Evolutionary conservation across 2,329 filamentous ascomycete genomes (phyloP), one percentile per base, ranked within the genome.

Genomic region (Cladosporium sp.): DNA sequence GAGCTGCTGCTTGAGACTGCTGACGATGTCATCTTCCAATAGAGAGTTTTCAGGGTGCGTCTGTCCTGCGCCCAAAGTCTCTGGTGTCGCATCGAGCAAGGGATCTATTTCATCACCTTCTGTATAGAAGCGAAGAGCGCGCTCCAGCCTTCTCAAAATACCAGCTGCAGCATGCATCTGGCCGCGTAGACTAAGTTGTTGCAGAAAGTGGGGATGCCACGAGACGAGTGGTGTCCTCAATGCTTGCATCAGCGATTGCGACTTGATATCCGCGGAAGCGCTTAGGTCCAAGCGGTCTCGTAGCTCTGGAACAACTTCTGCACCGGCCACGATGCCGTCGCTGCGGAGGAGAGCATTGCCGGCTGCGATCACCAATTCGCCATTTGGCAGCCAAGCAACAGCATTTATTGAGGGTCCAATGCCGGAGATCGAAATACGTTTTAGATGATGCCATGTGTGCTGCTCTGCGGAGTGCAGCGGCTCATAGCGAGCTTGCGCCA

Each of bases 281-380:
- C 30, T 34, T 18, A 65, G 8, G 13, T 65, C 64, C 16, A 65
- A 34, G 8, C 58, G 64, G 26, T 65, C 57, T 18, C 64, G 64
- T 13, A 69, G 43, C 18, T 75, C 68, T 7, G 54, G 34, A 21
- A 89, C 82, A 11, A 91, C 78, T 10, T 86, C 83, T 66, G 88
- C 85, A 0, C 85, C 84, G 64, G 89, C 85, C 26, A 96, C 87
- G n/a, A 86, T 83, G 66, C 93, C 88, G 71, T 92, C 91, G 74
- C 93, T 89, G 7, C 96, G 84, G 75, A 97, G 93, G 14, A 99
- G 82, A 74, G 97, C 93, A 74, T 97, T 97, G 0, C 95, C 95
- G 8, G 93, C 88, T 0, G 93, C 93, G 64, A 98, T 89, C 6
- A 96, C 89, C 14, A 99, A 84, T 72, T 93, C 89, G 0, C 93